Conservation (phyloP, 768 basidiomycete species). For the Rubroboletus pulcherrimus region DNA sequence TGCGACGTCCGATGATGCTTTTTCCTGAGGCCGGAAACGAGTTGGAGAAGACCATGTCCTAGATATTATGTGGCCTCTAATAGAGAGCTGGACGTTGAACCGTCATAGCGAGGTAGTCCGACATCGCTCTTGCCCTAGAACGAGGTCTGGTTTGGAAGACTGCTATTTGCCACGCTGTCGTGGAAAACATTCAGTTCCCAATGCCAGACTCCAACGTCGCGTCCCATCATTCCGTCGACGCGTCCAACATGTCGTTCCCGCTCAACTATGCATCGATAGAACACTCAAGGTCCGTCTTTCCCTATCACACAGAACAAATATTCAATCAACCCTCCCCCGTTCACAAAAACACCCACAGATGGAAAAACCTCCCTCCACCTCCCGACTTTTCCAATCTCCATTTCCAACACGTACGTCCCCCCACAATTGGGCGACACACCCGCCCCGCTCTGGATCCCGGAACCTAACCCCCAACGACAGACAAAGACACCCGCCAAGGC, state of each 20-base stretch:
- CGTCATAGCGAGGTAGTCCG: neutral
- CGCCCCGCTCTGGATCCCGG: neutral
- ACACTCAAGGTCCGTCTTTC: conserved; percentile 21
- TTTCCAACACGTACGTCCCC: conserved; percentile 25
- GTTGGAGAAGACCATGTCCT: too few species aligned
- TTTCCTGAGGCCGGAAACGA: too few species aligned
- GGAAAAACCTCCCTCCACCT: conserved; percentile 60
- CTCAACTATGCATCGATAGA: conserved; percentile 33
- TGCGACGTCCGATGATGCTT: neutral
- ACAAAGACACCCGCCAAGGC: conserved; percentile 39
- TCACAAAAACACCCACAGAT: conserved; percentile 36
- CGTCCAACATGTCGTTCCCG: conserved; percentile 21
- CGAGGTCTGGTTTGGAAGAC: too few species aligned
- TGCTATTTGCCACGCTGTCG: neutral
- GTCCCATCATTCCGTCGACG: neutral
- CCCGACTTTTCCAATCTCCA: conserved; percentile 59
- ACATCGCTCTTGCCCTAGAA: neutral
- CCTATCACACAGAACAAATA: neutral
- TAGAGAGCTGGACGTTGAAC: neutral
- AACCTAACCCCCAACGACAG: conserved; percentile 28
- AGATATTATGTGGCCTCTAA: too few species aligned
- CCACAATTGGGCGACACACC: neutral
- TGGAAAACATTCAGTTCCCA: neutral
- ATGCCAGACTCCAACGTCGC: neutral
- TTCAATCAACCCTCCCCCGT: neutral